Percentiles rank a stretch among this genome's conserved stretches.
Evolutionary conservation across 805 yeast genomes (phyloP).

Genomic region (Kodamaea kaohsiungensis): DNA sequence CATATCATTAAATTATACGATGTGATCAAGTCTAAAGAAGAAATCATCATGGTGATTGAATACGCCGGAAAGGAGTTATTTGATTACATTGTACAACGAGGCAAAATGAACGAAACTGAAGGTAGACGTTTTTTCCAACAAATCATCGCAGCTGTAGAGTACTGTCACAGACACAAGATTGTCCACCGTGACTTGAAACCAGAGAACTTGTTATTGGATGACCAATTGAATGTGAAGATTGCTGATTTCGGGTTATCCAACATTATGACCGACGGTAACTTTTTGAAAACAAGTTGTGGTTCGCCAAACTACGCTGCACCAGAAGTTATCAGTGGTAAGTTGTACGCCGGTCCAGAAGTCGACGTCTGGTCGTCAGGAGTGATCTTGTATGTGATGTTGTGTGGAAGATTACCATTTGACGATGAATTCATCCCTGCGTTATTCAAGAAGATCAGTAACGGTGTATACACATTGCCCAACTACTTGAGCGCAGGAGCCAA

Average conservation of each 20-base stretch:
- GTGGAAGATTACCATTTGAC: slow-evolving; percentile 32
- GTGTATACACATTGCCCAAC: slow-evolving; percentile 34
- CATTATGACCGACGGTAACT: slow-evolving; percentile 34
- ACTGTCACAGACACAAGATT: slow-evolving; percentile 33
- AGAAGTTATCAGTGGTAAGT: slow-evolving; percentile 31
- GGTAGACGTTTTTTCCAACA: slow-evolving; percentile 32
- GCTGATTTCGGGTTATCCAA: slow-evolving; percentile 33
- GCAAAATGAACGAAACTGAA: slow-evolving; percentile 32
- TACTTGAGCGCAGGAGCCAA: slow-evolving; percentile 30
- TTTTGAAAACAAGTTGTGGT: slow-evolving; percentile 31
- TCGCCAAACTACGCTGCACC: slow-evolving; percentile 35
- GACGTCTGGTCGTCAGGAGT: slow-evolving; percentile 34
- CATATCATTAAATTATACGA: slow-evolving; percentile 34
- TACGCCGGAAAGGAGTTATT: slow-evolving; percentile 32
- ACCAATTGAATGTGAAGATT: slow-evolving; percentile 30
- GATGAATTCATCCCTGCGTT: slow-evolving; percentile 33
- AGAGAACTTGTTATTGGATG: slow-evolving; percentile 48
- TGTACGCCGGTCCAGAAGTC: slow-evolving; percentile 34
- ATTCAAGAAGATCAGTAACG: slow-evolving; percentile 31
- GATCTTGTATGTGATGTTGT: slow-evolving; percentile 31
- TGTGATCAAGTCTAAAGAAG: slow-evolving; percentile 31
- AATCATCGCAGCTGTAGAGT: slow-evolving; percentile 32
- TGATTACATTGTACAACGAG: slow-evolving; percentile 31
- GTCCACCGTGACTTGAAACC: slow-evolving; percentile 84
- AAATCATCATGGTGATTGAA: slow-evolving; percentile 33